Evolutionary conservation across 192 early-diverging fungal genomes (phyloP).

Genomic region (Thamnidium elegans): DNA sequence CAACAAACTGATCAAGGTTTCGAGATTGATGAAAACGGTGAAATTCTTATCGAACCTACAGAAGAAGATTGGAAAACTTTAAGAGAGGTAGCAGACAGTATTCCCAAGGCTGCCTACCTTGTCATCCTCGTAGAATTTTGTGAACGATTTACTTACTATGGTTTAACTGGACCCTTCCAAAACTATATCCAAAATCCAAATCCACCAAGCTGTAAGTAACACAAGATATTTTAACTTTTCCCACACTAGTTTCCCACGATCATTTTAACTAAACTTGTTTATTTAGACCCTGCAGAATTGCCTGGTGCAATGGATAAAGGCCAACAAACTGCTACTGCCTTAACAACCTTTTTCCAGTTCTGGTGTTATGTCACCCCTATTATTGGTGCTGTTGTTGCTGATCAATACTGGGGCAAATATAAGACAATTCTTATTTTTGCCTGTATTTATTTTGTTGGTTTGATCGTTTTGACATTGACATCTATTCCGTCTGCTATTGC

Average conservation of each 20-base stretch:
- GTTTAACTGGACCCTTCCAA: conserved; percentile 56
- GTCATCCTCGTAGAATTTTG: conserved; percentile 59
- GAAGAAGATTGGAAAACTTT: conserved; percentile 53
- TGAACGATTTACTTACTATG: conserved; percentile 66
- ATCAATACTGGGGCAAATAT: conserved; percentile 70
- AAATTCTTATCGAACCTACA: conserved; percentile 49
- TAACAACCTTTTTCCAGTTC: conserved; percentile 51
- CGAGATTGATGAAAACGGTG: neutral
- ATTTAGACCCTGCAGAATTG: conserved; percentile 37
- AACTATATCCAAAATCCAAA: conserved; percentile 53
- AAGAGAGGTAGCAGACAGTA: conserved; percentile 54
- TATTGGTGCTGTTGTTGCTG: conserved; percentile 34
- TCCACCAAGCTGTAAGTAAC: conserved; percentile 32
- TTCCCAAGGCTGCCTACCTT: conserved; percentile 56
- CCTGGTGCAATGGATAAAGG: conserved; percentile 47
- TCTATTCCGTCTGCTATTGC: conserved; percentile 52
- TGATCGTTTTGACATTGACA: conserved; percentile 57
- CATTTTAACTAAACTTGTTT: neutral
- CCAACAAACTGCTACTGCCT: conserved; percentile 48
- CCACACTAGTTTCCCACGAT: neutral
- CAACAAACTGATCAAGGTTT: conserved; percentile 3
- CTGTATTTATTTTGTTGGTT: conserved; percentile 60
- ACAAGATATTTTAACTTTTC: neutral
- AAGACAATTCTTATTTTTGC: conserved; percentile 65
- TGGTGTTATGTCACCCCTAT: conserved; percentile 44